These are phyloP conservation scores for Fusarium compactum DNA, from an alignment of 2,329 filamentous ascomycete genomes.

Conservation along the genomic window DNA sequence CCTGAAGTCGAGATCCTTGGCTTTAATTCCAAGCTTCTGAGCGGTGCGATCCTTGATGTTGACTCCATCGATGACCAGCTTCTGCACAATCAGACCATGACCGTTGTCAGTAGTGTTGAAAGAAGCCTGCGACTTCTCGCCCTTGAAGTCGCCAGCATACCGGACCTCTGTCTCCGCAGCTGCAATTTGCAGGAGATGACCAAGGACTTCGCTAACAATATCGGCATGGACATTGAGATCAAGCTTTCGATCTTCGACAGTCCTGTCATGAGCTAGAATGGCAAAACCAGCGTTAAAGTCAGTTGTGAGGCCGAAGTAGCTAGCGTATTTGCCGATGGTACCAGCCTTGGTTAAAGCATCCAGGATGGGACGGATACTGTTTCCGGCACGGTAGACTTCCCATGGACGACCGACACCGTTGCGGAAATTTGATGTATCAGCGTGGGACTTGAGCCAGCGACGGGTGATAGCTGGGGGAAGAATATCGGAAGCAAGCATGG, in stretches of 20 bases:
- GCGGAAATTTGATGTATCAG: slow-evolving; percentile 51
- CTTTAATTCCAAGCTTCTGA: slow-evolving; percentile 33
- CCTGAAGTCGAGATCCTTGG: slow-evolving; percentile 45
- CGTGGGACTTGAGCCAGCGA: slow-evolving; percentile 49
- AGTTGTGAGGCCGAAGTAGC: slow-evolving; percentile 36
- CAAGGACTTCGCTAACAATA: slow-evolving; percentile 45
- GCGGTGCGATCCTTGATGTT: slow-evolving; percentile 41
- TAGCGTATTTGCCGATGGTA: slow-evolving; percentile 46
- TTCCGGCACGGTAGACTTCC: slow-evolving; percentile 50
- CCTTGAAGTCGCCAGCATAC: slow-evolving; percentile 22
- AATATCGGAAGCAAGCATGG: slow-evolving; percentile 39
- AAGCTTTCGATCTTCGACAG: slow-evolving; percentile 35
- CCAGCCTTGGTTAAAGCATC: slow-evolving; percentile 49
- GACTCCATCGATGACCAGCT: slow-evolving; percentile 17
- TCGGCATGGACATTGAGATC: slow-evolving; percentile 53
- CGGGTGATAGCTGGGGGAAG: slow-evolving; percentile 42
- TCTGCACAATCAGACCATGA: slow-evolving; percentile 45
- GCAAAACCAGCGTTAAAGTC: slow-evolving; percentile 49
- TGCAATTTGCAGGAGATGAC: slow-evolving; percentile 12
- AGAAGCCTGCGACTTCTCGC: not conserved
- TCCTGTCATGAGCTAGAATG: slow-evolving; percentile 51
- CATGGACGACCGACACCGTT: slow-evolving; percentile 52
- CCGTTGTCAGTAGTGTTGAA: slow-evolving; percentile 40
- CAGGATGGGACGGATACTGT: slow-evolving; percentile 40
- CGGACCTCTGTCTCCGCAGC: slow-evolving; percentile 24